These are phyloP conservation scores for Aspergillus thermomutatus DNA, from an alignment of 2,329 filamentous ascomycete genomes.

Conservation along the genomic window DNA sequence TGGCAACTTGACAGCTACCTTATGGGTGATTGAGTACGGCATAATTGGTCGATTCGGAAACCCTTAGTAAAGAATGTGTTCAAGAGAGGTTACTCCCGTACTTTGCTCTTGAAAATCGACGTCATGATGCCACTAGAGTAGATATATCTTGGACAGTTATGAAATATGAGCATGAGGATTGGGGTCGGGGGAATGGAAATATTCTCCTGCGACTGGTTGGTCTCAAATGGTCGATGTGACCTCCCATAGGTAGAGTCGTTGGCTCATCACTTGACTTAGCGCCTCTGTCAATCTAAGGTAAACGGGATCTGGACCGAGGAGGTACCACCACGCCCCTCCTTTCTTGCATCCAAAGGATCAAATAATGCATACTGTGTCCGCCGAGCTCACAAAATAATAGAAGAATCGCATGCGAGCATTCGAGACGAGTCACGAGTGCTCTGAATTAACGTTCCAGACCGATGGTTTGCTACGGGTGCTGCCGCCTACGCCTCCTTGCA, in stretches of 20 bases:
- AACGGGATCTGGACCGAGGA: constrained; percentile 10
- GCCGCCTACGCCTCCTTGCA: constrained; percentile 10
- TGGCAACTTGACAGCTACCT: not conserved
- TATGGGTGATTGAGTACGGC: no score
- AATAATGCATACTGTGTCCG: not conserved
- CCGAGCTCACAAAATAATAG: not conserved
- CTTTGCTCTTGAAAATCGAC: not conserved
- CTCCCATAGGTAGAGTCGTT: not conserved
- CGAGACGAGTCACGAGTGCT: not conserved
- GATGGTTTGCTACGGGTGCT: constrained; percentile 5
- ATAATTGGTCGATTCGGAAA: not conserved
- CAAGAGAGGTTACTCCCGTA: not conserved
- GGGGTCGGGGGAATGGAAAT: no score
- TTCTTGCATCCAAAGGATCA: not conserved
- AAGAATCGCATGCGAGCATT: not conserved
- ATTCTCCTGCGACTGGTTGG: not conserved
- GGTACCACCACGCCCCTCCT: constrained; percentile 4
- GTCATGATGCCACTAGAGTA: no score
- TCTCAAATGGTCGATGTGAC: constrained; percentile 3
- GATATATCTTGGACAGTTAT: not conserved
- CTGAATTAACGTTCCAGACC: constrained; percentile 6
- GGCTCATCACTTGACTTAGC: constrained; percentile 1
- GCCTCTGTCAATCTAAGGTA: constrained; percentile 6
- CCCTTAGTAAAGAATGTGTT: not conserved
- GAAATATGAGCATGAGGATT: not conserved